Base-by-base conservation (phyloP, 495 filamentous ascomycete species). In the Lepraria neglecta region DNA sequence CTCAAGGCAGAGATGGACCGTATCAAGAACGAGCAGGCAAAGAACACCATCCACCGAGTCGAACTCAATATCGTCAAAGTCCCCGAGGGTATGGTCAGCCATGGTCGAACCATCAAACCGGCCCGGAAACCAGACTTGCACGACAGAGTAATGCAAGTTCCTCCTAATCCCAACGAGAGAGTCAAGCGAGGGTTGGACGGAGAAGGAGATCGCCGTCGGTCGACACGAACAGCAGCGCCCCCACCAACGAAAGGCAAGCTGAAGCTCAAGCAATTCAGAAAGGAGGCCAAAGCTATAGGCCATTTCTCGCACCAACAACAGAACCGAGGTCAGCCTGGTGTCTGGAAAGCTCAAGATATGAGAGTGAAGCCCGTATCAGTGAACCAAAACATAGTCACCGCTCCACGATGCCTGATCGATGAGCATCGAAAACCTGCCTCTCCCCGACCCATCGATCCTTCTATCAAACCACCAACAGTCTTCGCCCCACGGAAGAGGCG, bases 1-100 rank as follows among this genome's bases (percentile, higher is more conserved):
- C 68, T 85, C 50, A 79, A 78, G 53, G 73, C 74, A 65, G 74
- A 75, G 4, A 67, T 84, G 56, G 74, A 79, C 38, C 76, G 74
- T 3, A 75, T 83, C 58, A 77, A 76, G 55, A 74, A 76, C 28
- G 73, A 80, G 47, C 74, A 76, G n/a, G 75, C 71, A 4, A 73
- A 74, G 35, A 71, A 82, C 56, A 76, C 74, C 9, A 72, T 75
- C 24, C 77, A 78, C 55, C 52, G 54, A 19, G 60, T 66, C 42
- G 64, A 66, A 7, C 51, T 66, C 5, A 60, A 46, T 15, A 47
- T 54, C 11, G 60, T 63, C 33, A 62, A 58, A 50, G 60, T 63
- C 19, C 60, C 64, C 15, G 48, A 54, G 38, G 55, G 56, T 28
- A 69, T 82, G 27, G 72, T 80, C 31, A 60, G 70, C 40, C 70